Conservation (phyloP, 2,329 filamentous ascomycete genomes). For the Chalaropsis thielavioides region DNA sequence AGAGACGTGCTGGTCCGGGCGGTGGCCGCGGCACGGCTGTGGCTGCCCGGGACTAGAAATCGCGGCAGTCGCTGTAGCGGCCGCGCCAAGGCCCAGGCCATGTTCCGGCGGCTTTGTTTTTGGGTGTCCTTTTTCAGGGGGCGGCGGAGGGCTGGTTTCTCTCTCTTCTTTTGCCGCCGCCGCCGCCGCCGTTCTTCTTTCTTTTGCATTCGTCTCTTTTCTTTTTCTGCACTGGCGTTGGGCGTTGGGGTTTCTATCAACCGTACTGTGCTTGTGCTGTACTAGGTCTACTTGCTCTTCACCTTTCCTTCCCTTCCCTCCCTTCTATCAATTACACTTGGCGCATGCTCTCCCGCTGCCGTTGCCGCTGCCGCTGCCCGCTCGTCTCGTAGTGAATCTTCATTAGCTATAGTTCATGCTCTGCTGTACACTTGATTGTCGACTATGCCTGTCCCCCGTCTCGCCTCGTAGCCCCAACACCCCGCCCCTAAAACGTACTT, state of each 20-base stretch:
- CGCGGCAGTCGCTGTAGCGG: too few species aligned
- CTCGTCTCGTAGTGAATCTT: neutral
- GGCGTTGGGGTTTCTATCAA: neutral
- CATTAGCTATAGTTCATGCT: neutral
- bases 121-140: too few species aligned
- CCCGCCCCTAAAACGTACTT: slow-evolving; percentile 60
- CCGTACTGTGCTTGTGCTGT: neutral
- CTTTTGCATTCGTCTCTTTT: neutral
- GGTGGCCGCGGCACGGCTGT: too few species aligned
- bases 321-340: neutral
- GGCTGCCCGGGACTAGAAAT: too few species aligned
- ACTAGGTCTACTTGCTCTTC: too few species aligned
- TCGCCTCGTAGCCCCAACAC: neutral
- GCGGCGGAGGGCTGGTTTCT: too few species aligned
- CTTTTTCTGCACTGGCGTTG: neutral
- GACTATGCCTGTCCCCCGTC: neutral
- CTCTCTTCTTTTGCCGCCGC: neutral
- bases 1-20: too few species aligned
- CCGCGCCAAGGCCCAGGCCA: too few species aligned
- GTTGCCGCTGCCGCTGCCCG: neutral
- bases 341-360: neutral
- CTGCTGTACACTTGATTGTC: neutral
- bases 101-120: too few species aligned
- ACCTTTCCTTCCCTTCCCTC: neutral
- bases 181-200: neutral